These are phyloP conservation scores for Olyra latifolia DNA, from an alignment of 176 grass and related monocot species.

Conservation along the genomic window DNA sequence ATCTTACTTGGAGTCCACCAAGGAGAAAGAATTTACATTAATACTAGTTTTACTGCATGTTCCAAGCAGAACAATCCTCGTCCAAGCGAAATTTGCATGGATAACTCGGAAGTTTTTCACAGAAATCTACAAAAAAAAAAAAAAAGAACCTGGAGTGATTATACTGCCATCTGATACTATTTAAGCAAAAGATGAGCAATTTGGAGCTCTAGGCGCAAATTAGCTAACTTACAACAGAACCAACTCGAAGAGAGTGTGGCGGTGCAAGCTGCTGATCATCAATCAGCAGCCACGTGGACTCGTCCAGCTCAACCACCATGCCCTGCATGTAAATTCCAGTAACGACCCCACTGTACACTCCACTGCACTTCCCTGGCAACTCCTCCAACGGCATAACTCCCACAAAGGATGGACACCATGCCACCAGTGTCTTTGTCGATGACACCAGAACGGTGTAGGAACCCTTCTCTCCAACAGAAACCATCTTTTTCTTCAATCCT, in stretches of 20 bases:
- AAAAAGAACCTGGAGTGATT: neutral
- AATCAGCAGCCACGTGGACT: constrained; percentile 57
- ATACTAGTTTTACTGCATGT: constrained; percentile 80
- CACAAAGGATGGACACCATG: constrained; percentile 36
- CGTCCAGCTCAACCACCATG: constrained; percentile 71
- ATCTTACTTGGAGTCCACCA: constrained; percentile 66
- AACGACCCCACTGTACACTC: constrained; percentile 56
- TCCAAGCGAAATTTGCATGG: constrained; percentile 57
- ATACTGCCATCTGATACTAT: neutral
- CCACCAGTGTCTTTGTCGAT: constrained; percentile 47
- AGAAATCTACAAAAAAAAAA: constrained; percentile 57
- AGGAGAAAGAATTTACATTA: constrained; percentile 63
- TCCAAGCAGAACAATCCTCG: constrained; percentile 50
- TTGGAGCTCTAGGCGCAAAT: constrained; percentile 21
- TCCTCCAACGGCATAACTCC: constrained; percentile 1
- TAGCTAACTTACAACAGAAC: constrained; percentile 69
- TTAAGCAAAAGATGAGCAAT: constrained; percentile 8
- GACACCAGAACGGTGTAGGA: constrained; percentile 63
- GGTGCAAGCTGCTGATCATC: constrained; percentile 55
- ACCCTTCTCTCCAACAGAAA: constrained; percentile 56
- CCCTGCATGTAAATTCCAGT: constrained; percentile 69
- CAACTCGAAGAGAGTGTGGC: constrained; percentile 76
- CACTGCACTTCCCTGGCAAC: constrained; percentile 18
- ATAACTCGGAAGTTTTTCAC: constrained; percentile 61
- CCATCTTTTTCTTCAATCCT: constrained; percentile 64